Base-by-base conservation (phyloP, 352 stramenopile genomes). In the Phytophthora podocarpi region DNA sequence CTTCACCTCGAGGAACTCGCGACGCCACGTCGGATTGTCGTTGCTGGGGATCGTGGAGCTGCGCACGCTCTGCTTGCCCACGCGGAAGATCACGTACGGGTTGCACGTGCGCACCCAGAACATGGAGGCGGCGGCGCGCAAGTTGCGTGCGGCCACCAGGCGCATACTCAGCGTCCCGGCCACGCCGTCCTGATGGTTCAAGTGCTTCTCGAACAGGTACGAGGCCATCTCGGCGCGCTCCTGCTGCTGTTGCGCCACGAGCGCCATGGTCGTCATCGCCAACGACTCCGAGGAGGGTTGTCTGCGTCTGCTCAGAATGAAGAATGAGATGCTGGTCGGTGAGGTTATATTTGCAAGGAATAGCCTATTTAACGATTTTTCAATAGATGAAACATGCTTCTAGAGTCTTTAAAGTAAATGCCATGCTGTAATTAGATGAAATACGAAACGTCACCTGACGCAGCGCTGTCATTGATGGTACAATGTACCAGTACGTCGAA, bases 41-140 rank as follows among this genome's bases (percentile, higher is more conserved):
- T 89, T 91, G 57, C 55, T 65, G 42, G 74, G 53, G 59, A 93
- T 90, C 10, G 85, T 93, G 36, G 80, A 74, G 56, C 78, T 90
- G 42, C 85, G 85, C 23, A 70, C 60, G 43, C 71, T 87, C 53
- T 87, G 74, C 60, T 89, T 89, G 32, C 85, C 85, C 23, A 91
- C 53, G 34, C 85, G 82, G 60, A 93, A 93, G 56, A 93, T 93
- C 61, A 93, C 80, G 65, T 93, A 93, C 26, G 85, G 82, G 37
- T 91, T 91, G 64, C 85, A 93, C 30, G 80, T 90, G 51, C 82
- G 85, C 39, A 87, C 72, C 77, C 84, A 91, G 60, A 93, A 93
- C 80, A 93, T 90, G 55, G 85, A 91, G 21, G 82, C 64, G 8
- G 76, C 80, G 16, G 82, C 82, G 16, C 74, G 82, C 36, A 93